Evolutionary conservation across 2,329 filamentous ascomycete species (phyloP).

Genomic region (Penicillium italicum): DNA sequence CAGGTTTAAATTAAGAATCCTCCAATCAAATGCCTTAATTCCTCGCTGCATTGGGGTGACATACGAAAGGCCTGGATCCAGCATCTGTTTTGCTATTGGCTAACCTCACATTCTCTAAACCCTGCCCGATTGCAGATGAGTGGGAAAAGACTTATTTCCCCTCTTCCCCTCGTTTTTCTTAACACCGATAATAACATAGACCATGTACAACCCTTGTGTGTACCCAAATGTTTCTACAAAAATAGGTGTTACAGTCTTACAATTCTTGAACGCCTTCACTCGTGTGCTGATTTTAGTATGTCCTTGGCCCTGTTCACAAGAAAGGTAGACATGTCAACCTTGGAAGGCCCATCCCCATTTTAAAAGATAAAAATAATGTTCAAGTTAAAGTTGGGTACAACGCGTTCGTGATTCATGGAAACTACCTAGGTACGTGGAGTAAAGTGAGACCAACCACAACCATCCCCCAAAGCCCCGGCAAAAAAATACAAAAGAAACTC

Average conservation of each 20-base stretch:
- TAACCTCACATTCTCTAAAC: not conserved
- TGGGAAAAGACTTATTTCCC: not conserved
- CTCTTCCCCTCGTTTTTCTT: too few relatives aligned
- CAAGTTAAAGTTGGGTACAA: not conserved
- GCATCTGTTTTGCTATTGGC: not conserved
- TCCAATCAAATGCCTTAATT: not conserved
- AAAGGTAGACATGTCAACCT: not conserved
- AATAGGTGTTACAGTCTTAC: not conserved
- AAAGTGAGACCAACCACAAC: not conserved
- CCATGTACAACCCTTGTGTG: not conserved
- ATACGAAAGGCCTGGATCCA: not conserved
- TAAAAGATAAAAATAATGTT: not conserved
- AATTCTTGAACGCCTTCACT: not conserved
- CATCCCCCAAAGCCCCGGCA: not conserved
- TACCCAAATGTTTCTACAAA: not conserved
- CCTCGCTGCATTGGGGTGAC: not conserved
- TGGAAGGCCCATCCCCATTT: not conserved
- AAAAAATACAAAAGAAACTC: not conserved
- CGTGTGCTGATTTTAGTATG: not conserved
- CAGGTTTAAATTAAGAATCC: constrained; percentile 2
- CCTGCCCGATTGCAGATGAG: not conserved
- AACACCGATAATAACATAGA: not conserved
- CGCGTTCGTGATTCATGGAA: not conserved
- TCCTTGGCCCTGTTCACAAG: not conserved
- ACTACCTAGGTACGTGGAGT: not conserved